Evolutionary conservation across 2,329 filamentous ascomycete species (phyloP), one percentile per base, ranked within the genome.

Genomic region (Nigrospora oryzae): DNA sequence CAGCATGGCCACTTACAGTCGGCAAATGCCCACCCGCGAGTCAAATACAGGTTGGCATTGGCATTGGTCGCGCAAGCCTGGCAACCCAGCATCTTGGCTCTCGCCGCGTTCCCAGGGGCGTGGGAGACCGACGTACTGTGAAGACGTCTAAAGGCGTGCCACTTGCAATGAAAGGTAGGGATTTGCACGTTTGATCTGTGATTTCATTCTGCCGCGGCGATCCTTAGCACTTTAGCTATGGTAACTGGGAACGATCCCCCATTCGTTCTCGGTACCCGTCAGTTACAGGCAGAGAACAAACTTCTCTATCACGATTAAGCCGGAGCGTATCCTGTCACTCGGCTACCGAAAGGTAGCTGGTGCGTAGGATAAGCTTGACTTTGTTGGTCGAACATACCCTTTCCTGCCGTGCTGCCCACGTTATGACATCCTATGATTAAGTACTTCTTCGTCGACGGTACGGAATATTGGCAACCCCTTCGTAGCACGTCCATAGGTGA

Each of bases 291-390:
- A 84, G 74, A 95, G 78, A 95, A 66, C 64, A 79, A 77, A 65
- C 49, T 53, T 59, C 45, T 54, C 47, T 85, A 88, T 88, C 86
- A 84, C 88, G 84, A 95, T 93, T 95, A 95, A 96, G 90, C 90
- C 89, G 90, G 90, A 95, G 89, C 87, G 80, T 79, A 83, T 84
- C 83, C 81, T 90, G 83, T 78, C 87, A 83, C 81, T 77, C 81
- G 75, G 73, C 72, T 69, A 69, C 79, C 72, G 86, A 95, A 70
- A 94, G 86, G 79, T 73, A 64, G 64, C 68, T 73, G 81, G 81
- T 85, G 87, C 83, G 81, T 95, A 86, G 88, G 84, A 80, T 83
- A 77, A 73, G 88, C 79, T 95, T 95, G 90, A 95, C 88, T 95
- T 88, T 86, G 86, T 80, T 83, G 86, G 78, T 84, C 86, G 73